phyloP scores from a whole-genome alignment of 2,329 filamentous ascomycete genomes.

The Fusarium stilboides region DNA sequence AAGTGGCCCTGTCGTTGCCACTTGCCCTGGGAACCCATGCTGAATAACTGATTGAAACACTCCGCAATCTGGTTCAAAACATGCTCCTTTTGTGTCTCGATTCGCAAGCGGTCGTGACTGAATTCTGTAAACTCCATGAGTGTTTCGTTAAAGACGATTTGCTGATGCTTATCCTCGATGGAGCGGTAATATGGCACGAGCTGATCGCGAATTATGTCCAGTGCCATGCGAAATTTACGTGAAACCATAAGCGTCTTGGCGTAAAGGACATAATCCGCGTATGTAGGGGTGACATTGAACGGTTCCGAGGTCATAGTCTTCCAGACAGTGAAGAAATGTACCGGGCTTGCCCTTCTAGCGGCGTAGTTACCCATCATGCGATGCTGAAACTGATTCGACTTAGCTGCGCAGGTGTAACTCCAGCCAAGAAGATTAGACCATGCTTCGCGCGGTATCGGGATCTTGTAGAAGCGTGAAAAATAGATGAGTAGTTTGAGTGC shows the following conservation, averaged over 20 bases:
- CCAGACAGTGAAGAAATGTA: slow-evolving; percentile 69
- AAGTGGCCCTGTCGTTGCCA: slow-evolving; percentile 45
- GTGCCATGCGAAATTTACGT: slow-evolving; percentile 50
- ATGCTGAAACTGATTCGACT: slow-evolving; percentile 57
- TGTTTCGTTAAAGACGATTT: slow-evolving; percentile 54
- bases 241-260: slow-evolving; percentile 58
- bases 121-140: slow-evolving; percentile 43
- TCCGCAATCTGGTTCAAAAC: slow-evolving; percentile 51
- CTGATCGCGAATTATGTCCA: slow-evolving; percentile 58
- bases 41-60: slow-evolving; percentile 51
- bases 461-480: slow-evolving; percentile 71
- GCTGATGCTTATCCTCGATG: slow-evolving; percentile 47
- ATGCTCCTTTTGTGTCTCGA: slow-evolving; percentile 54
- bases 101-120: slow-evolving; percentile 48
- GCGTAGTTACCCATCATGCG: slow-evolving; percentile 49
- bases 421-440: slow-evolving; percentile 80
- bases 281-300: slow-evolving; percentile 69
- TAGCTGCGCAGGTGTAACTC: slow-evolving; percentile 70
- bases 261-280: slow-evolving; percentile 68
- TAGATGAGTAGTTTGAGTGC: slow-evolving; percentile 74
- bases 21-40: slow-evolving; percentile 41
- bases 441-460: slow-evolving; percentile 69
- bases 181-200: slow-evolving; percentile 58
- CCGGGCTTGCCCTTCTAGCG: slow-evolving; percentile 55
- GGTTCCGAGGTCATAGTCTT: slow-evolving; percentile 71